phyloP scores from a whole-genome alignment of 2,329 filamentous ascomycete species.

The Penicillium sp. region DNA sequence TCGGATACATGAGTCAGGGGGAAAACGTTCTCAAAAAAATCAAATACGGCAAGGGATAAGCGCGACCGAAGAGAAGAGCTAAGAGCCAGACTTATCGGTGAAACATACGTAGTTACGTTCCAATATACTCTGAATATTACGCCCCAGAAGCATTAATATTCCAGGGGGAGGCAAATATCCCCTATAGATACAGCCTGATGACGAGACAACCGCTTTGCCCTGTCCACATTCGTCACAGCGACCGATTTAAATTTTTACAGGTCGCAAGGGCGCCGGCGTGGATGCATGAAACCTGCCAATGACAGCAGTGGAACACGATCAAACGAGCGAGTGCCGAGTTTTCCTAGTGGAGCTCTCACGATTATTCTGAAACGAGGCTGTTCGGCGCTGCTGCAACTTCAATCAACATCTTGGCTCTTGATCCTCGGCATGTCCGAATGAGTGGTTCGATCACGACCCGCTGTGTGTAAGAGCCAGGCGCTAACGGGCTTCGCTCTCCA shows the following conservation, averaged over 20 bases:
- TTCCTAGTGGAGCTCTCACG: slow-evolving; percentile 11
- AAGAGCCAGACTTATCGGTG: too few species aligned
- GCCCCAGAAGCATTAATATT: too few species aligned
- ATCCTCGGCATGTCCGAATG: slow-evolving; percentile 2
- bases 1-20: too few species aligned
- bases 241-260: slow-evolving; percentile 4
- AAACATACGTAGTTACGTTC: too few species aligned
- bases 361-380: slow-evolving; percentile 11
- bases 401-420: slow-evolving; percentile 4
- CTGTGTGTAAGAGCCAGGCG: slow-evolving; percentile 7
- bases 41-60: too few species aligned
- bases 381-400: slow-evolving; percentile 7
- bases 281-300: slow-evolving; percentile 10
- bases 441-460: slow-evolving; percentile 14
- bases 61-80: too few species aligned
- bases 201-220: too few species aligned
- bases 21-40: too few species aligned
- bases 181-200: too few species aligned
- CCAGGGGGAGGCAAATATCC: too few species aligned
- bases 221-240: slow-evolving; percentile 9
- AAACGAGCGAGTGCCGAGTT: not conserved
- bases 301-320: not conserved
- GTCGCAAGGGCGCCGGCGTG: slow-evolving; percentile 10
- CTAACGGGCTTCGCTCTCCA: slow-evolving; percentile 7
- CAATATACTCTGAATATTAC: too few species aligned